phyloP scores from a whole-genome alignment of 805 yeast genomes.

The Nakazawaea ambrosiae region DNA sequence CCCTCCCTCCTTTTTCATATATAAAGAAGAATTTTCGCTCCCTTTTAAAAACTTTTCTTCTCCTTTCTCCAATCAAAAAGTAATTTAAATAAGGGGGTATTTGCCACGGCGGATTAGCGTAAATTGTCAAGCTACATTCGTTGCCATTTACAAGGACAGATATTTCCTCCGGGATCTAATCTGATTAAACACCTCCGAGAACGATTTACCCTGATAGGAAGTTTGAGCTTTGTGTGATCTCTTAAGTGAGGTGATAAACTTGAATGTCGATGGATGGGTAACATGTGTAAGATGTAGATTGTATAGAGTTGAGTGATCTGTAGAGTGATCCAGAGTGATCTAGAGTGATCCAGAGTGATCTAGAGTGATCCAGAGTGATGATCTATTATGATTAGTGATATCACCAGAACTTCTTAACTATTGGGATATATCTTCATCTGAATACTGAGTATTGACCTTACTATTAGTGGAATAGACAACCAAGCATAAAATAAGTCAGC shows the following conservation, averaged over 20 bases:
- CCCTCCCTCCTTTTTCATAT: not conserved
- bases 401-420: too few relatives aligned
- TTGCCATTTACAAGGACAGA: constrained; percentile 46
- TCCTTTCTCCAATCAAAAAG: constrained; percentile 49
- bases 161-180: constrained; percentile 11
- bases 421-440: too few relatives aligned
- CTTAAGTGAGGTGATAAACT: constrained; percentile 45
- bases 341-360: too few relatives aligned
- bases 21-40: not conserved
- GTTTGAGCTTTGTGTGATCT: constrained; percentile 47
- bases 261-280: constrained; percentile 53
- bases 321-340: too few relatives aligned
- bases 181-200: constrained; percentile 50
- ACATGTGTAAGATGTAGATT: constrained; percentile 18
- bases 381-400: too few relatives aligned
- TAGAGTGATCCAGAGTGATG: too few relatives aligned
- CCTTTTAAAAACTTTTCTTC: constrained; percentile 2
- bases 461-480: too few relatives aligned
- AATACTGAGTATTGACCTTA: too few relatives aligned
- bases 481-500: too few relatives aligned
- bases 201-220: constrained; percentile 46
- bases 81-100: constrained; percentile 37
- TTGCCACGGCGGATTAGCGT: constrained; percentile 66
- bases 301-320: too few relatives aligned
- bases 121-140: constrained; percentile 54